Percentiles rank a stretch among this genome's conserved stretches.
These are phyloP conservation scores for Ananas comosus DNA, from an alignment of 176 grass and related monocot genomes.

Conservation along the genomic window DNA sequence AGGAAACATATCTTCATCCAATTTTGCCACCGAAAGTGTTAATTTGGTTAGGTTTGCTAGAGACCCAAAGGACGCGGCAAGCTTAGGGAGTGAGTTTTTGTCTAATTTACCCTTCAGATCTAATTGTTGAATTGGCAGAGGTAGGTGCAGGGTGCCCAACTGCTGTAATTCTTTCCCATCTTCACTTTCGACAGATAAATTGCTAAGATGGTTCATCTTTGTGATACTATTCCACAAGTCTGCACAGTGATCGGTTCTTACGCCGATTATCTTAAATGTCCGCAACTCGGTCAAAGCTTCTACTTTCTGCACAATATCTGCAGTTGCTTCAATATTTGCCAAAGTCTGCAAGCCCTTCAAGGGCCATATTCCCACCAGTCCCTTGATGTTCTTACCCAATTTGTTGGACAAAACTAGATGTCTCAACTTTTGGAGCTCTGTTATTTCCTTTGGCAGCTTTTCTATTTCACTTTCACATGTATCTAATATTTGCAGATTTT, in stretches of 20 bases:
- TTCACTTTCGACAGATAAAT: background rate
- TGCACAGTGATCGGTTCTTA: background rate
- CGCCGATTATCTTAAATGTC: background rate
- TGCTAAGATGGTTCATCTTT: background rate
- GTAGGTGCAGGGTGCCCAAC: background rate
- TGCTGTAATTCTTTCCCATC: constrained; percentile 6
- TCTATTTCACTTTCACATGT: background rate
- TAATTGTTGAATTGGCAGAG: constrained; percentile 2
- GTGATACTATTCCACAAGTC: background rate
- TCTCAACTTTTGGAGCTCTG: constrained; percentile 2
- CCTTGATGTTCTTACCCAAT: too few relatives aligned
- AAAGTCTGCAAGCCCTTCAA: background rate
- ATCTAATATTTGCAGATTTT: constrained; percentile 15
- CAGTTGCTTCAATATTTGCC: background rate
- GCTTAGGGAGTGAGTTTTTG: too few relatives aligned
- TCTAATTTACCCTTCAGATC: background rate
- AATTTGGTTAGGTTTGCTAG: too few relatives aligned
- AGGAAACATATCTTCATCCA: too few relatives aligned
- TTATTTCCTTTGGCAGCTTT: constrained; percentile 1
- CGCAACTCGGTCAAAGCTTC: background rate
- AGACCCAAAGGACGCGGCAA: too few relatives aligned
- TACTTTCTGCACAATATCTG: background rate
- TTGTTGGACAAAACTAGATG: too few relatives aligned
- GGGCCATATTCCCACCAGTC: background rate
- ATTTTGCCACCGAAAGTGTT: too few relatives aligned